These are phyloP conservation scores for Xylaria sp. DNA, from an alignment of 2,329 filamentous ascomycete genomes.

Conservation along the genomic window DNA sequence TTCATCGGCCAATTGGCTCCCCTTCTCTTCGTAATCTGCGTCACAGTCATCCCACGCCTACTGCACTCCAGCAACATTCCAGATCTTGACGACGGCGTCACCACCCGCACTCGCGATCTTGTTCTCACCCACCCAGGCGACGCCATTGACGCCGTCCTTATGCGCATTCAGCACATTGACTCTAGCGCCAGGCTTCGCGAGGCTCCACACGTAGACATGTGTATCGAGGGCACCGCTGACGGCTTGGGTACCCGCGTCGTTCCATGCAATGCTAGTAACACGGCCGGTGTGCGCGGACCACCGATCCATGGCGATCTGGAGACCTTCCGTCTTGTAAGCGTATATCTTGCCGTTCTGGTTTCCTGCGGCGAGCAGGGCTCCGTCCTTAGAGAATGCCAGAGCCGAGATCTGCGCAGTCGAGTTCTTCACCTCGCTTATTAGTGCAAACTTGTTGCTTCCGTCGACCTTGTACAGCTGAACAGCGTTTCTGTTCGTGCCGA, in stretches of 20 bases:
- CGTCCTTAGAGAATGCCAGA: slow-evolving; percentile 84
- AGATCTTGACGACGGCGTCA: slow-evolving; percentile 92
- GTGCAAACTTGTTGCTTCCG: slow-evolving; percentile 65
- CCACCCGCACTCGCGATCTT: slow-evolving; percentile 84
- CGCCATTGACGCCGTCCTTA: slow-evolving; percentile 93
- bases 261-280: slow-evolving; percentile 76
- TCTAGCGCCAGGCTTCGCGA: slow-evolving; percentile 83
- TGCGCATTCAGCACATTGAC: slow-evolving; percentile 89
- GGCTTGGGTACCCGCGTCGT: slow-evolving; percentile 78
- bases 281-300: slow-evolving; percentile 71
- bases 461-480: slow-evolving; percentile 78
- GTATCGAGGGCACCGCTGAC: slow-evolving; percentile 90
- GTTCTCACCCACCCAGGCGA: slow-evolving; percentile 77
- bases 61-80: slow-evolving; percentile 72
- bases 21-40: neutral
- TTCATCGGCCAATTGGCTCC: slow-evolving; percentile 3
- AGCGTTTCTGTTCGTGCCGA: slow-evolving; percentile 78
- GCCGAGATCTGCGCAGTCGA: slow-evolving; percentile 79
- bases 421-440: slow-evolving; percentile 69
- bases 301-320: slow-evolving; percentile 79
- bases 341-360: slow-evolving; percentile 88
- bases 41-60: slow-evolving; percentile 45
- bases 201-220: slow-evolving; percentile 91
- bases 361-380: slow-evolving; percentile 82
- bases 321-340: slow-evolving; percentile 73